Percentiles rank a stretch among this genome's conserved stretches.
Conservation (phyloP, 306 rosid species). For the Prunus armeniaca region DNA sequence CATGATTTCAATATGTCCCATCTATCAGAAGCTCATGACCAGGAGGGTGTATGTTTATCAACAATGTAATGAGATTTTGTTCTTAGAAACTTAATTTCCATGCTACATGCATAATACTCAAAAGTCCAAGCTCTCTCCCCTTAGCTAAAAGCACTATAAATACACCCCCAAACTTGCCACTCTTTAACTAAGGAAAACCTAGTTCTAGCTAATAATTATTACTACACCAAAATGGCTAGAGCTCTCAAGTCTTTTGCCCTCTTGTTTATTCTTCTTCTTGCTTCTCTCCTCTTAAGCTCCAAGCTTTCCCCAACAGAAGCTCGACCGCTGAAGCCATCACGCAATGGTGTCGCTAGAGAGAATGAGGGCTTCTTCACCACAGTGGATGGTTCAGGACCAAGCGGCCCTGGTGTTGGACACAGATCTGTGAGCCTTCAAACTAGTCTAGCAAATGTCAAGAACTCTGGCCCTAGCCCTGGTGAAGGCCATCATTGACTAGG, state of each 20-base stretch:
- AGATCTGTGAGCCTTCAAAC: background rate
- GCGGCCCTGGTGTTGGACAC: conserved; percentile 18
- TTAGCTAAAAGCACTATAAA: conserved; percentile 35
- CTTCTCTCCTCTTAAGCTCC: conserved; percentile 23
- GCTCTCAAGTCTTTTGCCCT: conserved; percentile 27
- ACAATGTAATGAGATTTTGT: too few relatives aligned
- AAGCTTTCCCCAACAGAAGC: conserved; percentile 31
- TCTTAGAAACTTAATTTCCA: background rate
- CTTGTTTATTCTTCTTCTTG: conserved; percentile 23
- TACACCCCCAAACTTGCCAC: conserved; percentile 14
- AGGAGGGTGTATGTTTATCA: background rate
- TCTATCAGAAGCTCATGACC: background rate
- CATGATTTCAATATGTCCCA: background rate
- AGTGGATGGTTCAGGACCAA: conserved; percentile 31
- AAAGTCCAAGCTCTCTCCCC: background rate
- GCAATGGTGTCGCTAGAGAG: conserved; percentile 10
- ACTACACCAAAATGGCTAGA: conserved; percentile 35
- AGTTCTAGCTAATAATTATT: background rate
- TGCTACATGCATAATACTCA: background rate
- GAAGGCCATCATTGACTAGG: conserved; percentile 26
- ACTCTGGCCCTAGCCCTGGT: conserved; percentile 49
- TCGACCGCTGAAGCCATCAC: conserved; percentile 20
- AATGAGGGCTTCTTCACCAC: conserved; percentile 11
- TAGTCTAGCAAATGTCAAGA: conserved; percentile 12
- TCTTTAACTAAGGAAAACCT: background rate